These are phyloP conservation scores for Hymenoscyphus infarciens DNA, from an alignment of 2,329 filamentous ascomycete genomes.

Conservation along the genomic window DNA sequence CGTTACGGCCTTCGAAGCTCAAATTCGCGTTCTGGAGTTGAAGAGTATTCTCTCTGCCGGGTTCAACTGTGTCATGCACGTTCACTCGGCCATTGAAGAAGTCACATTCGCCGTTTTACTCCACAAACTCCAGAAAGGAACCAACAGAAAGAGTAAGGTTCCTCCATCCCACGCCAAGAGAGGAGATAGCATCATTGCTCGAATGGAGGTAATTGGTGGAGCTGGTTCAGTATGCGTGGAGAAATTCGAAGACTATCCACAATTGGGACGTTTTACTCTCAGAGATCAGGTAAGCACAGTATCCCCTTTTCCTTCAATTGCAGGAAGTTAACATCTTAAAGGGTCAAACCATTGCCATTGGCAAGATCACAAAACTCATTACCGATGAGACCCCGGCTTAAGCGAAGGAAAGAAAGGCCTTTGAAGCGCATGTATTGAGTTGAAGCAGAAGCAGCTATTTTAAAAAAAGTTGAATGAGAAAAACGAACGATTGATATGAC, in stretches of 20 bases:
- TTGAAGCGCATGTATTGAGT: background rate
- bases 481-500: background rate
- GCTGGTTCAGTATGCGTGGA: slow-evolving; percentile 89
- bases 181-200: slow-evolving; percentile 82
- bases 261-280: slow-evolving; percentile 86
- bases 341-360: slow-evolving; percentile 99
- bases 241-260: slow-evolving; percentile 91
- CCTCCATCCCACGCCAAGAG: slow-evolving; percentile 86
- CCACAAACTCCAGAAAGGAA: slow-evolving; percentile 95
- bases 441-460: background rate
- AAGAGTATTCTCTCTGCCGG: slow-evolving; percentile 92
- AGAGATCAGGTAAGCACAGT: slow-evolving; percentile 67
- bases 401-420: slow-evolving; percentile 5
- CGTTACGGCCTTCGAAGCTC: slow-evolving; percentile 86
- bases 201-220: slow-evolving; percentile 81
- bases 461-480: background rate
- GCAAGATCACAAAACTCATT: slow-evolving; percentile 94
- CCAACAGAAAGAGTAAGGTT: slow-evolving; percentile 86
- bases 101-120: slow-evolving; percentile 85
- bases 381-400: slow-evolving; percentile 34
- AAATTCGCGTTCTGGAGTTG: slow-evolving; percentile 91
- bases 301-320: slow-evolving; percentile 22
- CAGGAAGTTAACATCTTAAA: slow-evolving; percentile 43
- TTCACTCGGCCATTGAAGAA: slow-evolving; percentile 96
- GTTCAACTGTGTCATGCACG: slow-evolving; percentile 96